A percentile compares a stretch with the other conserved stretches of the same genome.
phyloP scores from a whole-genome alignment of 768 basidiomycete genomes.

The Rhodotorula taiwanensis region DNA sequence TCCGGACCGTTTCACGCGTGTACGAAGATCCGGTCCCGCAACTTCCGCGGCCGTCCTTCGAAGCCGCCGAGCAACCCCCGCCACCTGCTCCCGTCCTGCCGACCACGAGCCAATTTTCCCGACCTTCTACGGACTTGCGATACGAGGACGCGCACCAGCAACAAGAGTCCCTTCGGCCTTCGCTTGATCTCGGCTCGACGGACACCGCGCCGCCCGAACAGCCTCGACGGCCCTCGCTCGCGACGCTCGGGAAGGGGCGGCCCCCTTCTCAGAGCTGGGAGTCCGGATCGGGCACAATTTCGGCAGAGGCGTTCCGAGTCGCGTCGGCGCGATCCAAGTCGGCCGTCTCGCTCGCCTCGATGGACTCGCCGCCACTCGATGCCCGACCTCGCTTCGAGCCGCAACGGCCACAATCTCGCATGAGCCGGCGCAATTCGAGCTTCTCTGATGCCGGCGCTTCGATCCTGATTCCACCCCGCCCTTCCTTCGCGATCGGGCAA shows the following conservation, averaged over 20 bases:
- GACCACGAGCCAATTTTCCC: neutral
- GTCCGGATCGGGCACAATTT: conserved; percentile 22
- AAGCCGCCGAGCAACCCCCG: neutral
- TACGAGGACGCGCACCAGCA: neutral
- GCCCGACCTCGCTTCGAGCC: conserved; percentile 29
- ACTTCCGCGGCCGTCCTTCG: neutral
- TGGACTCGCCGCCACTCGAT: neutral
- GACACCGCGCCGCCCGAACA: neutral
- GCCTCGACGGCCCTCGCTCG: conserved; percentile 26
- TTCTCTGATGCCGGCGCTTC: conserved; percentile 11
- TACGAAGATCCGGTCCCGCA: conserved; percentile 26
- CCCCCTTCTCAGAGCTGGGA: conserved; percentile 3
- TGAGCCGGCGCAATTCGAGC: conserved; percentile 10
- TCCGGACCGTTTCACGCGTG: conserved; percentile 32
- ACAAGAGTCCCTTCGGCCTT: conserved; percentile 19
- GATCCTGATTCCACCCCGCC: conserved; percentile 14
- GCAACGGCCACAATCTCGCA: conserved; percentile 16
- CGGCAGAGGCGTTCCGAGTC: conserved; percentile 27
- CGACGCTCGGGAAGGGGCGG: neutral
- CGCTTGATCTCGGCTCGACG: conserved; percentile 8
- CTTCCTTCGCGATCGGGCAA: conserved; percentile 14
- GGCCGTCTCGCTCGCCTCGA: conserved; percentile 28
- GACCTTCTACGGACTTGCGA: too few relatives aligned
- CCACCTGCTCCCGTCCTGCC: neutral
- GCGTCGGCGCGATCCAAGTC: conserved; percentile 28